phyloP scores from a whole-genome alignment of 768 basidiomycete species.

The Dendrothele bispora region DNA sequence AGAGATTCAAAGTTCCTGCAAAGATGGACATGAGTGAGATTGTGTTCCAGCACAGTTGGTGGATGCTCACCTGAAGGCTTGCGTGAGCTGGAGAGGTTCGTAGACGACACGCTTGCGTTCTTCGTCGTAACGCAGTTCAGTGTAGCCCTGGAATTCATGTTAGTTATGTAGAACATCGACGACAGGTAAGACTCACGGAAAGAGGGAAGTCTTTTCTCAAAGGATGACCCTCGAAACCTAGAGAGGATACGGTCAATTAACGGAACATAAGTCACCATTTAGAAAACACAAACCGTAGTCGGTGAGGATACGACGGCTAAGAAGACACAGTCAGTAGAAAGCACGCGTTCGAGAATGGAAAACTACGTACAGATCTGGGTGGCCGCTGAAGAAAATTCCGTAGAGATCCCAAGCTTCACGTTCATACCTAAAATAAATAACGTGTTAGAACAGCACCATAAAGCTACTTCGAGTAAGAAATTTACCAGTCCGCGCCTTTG shows the following conservation, averaged over 20 bases:
- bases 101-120: conserved; percentile 97
- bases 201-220: conserved; percentile 98
- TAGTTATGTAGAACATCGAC: background rate
- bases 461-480: conserved; percentile 7
- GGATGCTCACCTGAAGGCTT: conserved; percentile 84
- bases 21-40: background rate
- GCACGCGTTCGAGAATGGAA: background rate
- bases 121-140: conserved; percentile 96
- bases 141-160: conserved; percentile 74
- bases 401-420: conserved; percentile 98
- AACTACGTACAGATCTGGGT: conserved; percentile 86
- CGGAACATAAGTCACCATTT: background rate
- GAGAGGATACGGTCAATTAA: conserved; percentile 8
- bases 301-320: conserved; percentile 92
- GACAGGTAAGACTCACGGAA: conserved; percentile 56
- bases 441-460: background rate
- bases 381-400: conserved; percentile 94
- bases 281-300: conserved; percentile 76
- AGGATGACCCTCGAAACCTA: conserved; percentile 96
- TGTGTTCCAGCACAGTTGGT: background rate
- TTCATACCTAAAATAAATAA: conserved; percentile 69
- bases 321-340: too few species aligned
- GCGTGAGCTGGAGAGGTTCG: conserved; percentile 95
- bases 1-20: conserved; percentile 88
- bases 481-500: conserved; percentile 91